Percentiles rank a stretch among this genome's conserved stretches.
Evolutionary conservation across 805 yeast species (phyloP).

Genomic region (Metschnikowia lunata): DNA sequence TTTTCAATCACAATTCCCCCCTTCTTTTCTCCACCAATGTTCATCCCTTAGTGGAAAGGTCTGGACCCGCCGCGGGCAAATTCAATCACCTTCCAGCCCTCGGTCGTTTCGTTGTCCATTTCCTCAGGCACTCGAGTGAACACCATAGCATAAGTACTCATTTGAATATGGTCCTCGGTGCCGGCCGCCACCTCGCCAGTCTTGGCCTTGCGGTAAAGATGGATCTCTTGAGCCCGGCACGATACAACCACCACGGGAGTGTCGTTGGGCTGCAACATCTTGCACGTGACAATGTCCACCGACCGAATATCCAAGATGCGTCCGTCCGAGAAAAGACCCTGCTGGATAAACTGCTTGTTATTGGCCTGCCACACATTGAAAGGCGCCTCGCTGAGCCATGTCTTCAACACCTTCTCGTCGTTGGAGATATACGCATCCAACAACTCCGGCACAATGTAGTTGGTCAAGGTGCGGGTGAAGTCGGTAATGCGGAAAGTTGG

Average conservation of each 20-base stretch:
- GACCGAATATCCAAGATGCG: conserved; percentile 91
- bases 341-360: conserved; percentile 87
- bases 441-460: conserved; percentile 90
- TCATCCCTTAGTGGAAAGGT: conserved; percentile 58
- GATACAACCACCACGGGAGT: conserved; percentile 89
- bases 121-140: conserved; percentile 90
- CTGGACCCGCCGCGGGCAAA: conserved; percentile 92
- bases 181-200: conserved; percentile 96
- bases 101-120: conserved; percentile 83
- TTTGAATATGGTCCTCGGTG: conserved; percentile 84
- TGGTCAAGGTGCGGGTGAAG: conserved; percentile 80
- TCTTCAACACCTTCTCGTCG: conserved; percentile 74
- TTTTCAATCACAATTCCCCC: too few species aligned
- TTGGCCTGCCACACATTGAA: conserved; percentile 90
- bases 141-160: conserved; percentile 95
- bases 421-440: conserved; percentile 93
- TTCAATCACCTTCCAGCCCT: conserved; percentile 95
- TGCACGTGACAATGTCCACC: conserved; percentile 85
- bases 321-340: conserved; percentile 88
- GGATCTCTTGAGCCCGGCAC: conserved; percentile 95
- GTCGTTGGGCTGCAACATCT: conserved; percentile 83
- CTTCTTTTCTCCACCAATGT: too few species aligned
- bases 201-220: conserved; percentile 80
- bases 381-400: conserved; percentile 97
- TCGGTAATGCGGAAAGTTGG: conserved; percentile 77